Evolutionary conservation across 192 early-diverging fungal species (phyloP), one percentile per base, ranked within the genome.

Genomic region (Allomyces arbusculus): DNA sequence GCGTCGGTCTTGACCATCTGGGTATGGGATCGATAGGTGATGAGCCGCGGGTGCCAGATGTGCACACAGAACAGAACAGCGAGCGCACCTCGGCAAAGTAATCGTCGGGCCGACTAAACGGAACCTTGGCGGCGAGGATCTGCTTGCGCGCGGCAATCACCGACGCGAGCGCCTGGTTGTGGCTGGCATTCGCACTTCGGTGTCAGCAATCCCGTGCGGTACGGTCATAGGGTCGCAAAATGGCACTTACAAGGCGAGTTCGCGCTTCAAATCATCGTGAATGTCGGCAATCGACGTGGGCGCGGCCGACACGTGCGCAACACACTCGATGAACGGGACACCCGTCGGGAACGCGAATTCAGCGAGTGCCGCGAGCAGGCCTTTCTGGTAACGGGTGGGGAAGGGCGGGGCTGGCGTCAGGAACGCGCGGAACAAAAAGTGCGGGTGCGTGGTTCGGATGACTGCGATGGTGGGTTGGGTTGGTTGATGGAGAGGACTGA

Each of bases 1-100:
- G 72, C 78, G 64, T 83, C 81, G 8, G 68, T 69, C 73, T 83
- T 83, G 69, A 83, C 69, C 81, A 83, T 83, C 67, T 58, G 20
- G 12, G 4, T 58, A 8, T 40, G 33, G 4, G 7, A 7, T 40
- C 4, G 26, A 28, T 40, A 7, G 33, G 33, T 8, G 33, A 7
- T 40, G 33, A 40, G 33, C 33, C 33, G 33, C 33, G 5, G 33
- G 33, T 40, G 33, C 33, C 0, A n/a, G n/a, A n/a, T n/a, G n/a
- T 1, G 26, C 26, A 4, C 26, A 28, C 26, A 4, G 26, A 28
- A 28, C 26, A 28, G 26, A 1, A 4, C 26, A 40, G 7, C 1
- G 20, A 5, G 20, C 12, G 50, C 9, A 58, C 50, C 50, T 83
- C 81, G 24, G 81, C 81, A 70, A 75, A 83, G 71, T 77, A 82